Conservation (phyloP, 306 rosid species). For the Phaseolus lunatus region DNA sequence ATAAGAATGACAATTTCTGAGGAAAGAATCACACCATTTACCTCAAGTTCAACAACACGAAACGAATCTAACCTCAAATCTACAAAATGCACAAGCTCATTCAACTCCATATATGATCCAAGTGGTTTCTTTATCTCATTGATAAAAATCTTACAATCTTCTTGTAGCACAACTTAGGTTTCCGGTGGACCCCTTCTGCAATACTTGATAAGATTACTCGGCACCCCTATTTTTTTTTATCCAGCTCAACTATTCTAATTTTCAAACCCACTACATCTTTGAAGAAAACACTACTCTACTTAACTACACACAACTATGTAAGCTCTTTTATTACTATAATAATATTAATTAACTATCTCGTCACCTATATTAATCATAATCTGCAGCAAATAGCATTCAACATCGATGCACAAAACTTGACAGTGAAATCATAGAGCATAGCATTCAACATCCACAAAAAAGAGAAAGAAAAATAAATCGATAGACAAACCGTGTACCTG, state of each 20-base stretch:
- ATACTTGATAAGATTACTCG: neutral
- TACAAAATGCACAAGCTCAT: neutral
- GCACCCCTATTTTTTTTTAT: neutral
- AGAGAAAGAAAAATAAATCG: slow-evolving; percentile 30
- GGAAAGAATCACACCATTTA: neutral
- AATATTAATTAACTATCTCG: no score
- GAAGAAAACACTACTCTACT: neutral
- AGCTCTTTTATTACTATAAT: neutral
- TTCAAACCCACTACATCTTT: neutral
- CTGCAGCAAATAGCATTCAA: no score
- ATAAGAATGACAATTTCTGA: neutral
- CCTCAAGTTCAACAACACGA: neutral
- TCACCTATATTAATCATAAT: no score
- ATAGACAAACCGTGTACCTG: slow-evolving; percentile 53
- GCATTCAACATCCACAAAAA: neutral
- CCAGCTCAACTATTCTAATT: neutral
- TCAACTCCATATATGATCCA: neutral
- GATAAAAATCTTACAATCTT: no score
- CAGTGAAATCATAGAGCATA: neutral
- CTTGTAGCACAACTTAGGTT: no score
- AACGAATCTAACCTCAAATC: neutral
- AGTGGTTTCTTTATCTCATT: neutral
- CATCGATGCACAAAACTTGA: no score
- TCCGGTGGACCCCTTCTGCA: no score
- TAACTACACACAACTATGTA: neutral